These are phyloP conservation scores for Umbelopsis sp. DNA, from an alignment of 192 early-diverging fungal genomes.

Conservation along the genomic window DNA sequence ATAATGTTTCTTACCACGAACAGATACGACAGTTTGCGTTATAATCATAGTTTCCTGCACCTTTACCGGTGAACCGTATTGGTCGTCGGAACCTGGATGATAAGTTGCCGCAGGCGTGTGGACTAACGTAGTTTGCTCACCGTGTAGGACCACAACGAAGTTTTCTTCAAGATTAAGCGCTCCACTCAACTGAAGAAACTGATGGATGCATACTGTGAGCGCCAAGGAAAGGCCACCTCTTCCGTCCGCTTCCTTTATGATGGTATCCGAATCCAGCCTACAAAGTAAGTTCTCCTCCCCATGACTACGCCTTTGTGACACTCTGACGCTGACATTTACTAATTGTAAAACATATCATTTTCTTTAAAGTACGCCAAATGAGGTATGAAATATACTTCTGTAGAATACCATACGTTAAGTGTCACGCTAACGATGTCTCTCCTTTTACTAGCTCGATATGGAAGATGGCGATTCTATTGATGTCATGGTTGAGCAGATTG, in stretches of 20 bases:
- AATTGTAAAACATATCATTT: neutral
- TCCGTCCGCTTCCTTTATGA: slow-evolving; percentile 93
- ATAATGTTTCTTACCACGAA: no score
- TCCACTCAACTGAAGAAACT: slow-evolving; percentile 88
- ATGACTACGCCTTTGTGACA: neutral
- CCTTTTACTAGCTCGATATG: slow-evolving; percentile 74
- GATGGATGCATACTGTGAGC: slow-evolving; percentile 92
- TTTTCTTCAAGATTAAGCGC: slow-evolving; percentile 96
- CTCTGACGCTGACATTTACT: neutral
- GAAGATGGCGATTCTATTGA: slow-evolving; percentile 96
- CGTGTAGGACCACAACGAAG: slow-evolving; percentile 72
- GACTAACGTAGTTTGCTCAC: neutral
- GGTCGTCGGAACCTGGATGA: slow-evolving; percentile 5
- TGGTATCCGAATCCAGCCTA: slow-evolving; percentile 78
- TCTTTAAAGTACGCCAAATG: slow-evolving; percentile 74
- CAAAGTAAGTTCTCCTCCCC: slow-evolving; percentile 23
- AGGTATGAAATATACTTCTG: slow-evolving; percentile 49
- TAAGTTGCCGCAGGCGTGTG: neutral
- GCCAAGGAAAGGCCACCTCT: slow-evolving; percentile 75
- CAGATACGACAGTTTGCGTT: neutral
- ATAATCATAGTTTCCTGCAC: neutral
- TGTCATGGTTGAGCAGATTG: slow-evolving; percentile 93
- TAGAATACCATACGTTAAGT: neutral
- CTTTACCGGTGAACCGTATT: neutral
- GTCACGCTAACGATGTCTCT: neutral